Base-by-base conservation (phyloP, 2,329 filamentous ascomycete genomes). In the Fusarium haematococcum region DNA sequence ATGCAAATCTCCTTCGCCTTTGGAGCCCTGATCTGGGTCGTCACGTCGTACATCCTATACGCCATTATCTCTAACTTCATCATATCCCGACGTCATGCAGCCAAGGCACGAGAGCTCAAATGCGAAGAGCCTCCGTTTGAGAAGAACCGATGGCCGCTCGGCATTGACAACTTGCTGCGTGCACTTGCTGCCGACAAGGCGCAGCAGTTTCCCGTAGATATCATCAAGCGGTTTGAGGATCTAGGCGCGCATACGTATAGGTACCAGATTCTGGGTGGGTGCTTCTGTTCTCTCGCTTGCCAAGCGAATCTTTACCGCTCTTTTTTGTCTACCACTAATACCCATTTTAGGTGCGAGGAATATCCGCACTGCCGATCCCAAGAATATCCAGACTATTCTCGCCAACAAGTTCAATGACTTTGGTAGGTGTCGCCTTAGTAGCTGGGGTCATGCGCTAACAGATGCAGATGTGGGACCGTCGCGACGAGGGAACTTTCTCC, bases 391-490 rank as follows among this genome's bases (percentile, higher is more conserved):
- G 48, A 14, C 65, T 4, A 25, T 67, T 13, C 65, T 67, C 25
- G 23, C 65, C 3, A n/a, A n/a, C 6, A 63, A 63, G 20, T 67
- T 67, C 35, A 67, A 63, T 39, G 59, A 67, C 35, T 67, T 50
- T 30, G 25, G 45, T 30, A 4, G 8, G 45, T 30, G 9, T 30
- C 16, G n/a, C 10, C 16, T 50, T 6, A 4, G 13, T 7, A 6
- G 11, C 25, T 30, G 16, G 45, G 45, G 25, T n/a, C 45, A 7
- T 3, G 5, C 9, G 16, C 25, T 50, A 50, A 50, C 45, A 50
- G 45, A 10, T 18, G 45, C 16, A 50, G 45, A 50, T n/a, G 45
- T 50, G 25, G 45, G 45, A 27, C 45, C 16, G 4, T n/a, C 45
- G 18, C 25, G 45, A 50, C 45, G 45, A 27, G 25, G 45, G 25